Base-by-base conservation (phyloP, 768 basidiomycete species). In the Xerocomellus amylosporus region DNA sequence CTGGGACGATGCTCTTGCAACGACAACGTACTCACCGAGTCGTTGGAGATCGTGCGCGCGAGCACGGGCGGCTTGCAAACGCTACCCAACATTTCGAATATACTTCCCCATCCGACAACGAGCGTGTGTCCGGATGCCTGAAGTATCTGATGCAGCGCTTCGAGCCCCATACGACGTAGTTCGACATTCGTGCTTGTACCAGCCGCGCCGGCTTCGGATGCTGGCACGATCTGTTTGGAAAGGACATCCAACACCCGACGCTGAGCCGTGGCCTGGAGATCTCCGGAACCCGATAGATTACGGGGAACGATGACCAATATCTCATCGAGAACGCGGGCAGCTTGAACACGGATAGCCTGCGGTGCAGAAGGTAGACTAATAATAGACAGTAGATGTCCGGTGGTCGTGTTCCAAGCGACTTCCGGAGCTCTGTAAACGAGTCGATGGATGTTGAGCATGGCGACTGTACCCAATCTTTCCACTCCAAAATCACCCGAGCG, bases 401-500 rank as follows among this genome's bases (percentile, higher is more conserved):
- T 93, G 49, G 88, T 85, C 8, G 85, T 78, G 49, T 87, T 77
- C 94, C 95, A 98, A 3, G 91, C 93, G 12, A 94, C 74, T 13
- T 87, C 85, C 0, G 91, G 85, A 12, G 87, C 79, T n/a, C 87
- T 81, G 57, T 87, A 88, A 45, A 97, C 86, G 17, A 99, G 77
- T 4, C 96, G 85, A 65, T 90, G 85, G 24, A 97, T 86, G 64
- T 98, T 99, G 49, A 91, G 78, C 60, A 85, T 77, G 0, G 87
- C 80, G 10, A 96, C 86, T 1, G 83, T 81, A 9, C 93, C 89
- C 22, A 98, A 74, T 65, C 91, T 92, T 55, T 82, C 82, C 53
- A 98, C 86, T n/a, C 93, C 91, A 74, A 97, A 98, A 58, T 99
- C 96, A 0, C 90, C 91, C 0, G 88, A 81, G n/a, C 89, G 81